phyloP scores from a whole-genome alignment of 1,139 yeast species.

The Diutina ranongensis region DNA sequence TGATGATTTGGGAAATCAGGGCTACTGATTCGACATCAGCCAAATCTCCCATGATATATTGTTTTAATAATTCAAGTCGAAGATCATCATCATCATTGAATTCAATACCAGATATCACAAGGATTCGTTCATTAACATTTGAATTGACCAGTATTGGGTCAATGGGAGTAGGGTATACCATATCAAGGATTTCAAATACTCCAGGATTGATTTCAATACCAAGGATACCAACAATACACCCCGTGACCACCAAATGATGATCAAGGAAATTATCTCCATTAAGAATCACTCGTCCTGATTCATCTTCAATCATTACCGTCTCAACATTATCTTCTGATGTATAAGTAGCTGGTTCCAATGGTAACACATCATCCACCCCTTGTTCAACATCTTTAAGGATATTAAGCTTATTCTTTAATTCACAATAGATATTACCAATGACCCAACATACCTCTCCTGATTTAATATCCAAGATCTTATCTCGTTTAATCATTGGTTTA shows the following conservation, averaged over 20 bases:
- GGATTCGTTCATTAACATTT: constrained; percentile 7
- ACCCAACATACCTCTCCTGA: constrained; percentile 73
- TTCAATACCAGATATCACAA: not conserved
- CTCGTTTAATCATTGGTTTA: constrained; percentile 24
- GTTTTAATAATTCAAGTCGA: constrained; percentile 51
- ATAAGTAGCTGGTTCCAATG: constrained; percentile 21
- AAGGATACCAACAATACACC: constrained; percentile 70
- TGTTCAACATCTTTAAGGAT: constrained; percentile 70
- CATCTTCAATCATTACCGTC: constrained; percentile 80
- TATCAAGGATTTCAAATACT: constrained; percentile 72
- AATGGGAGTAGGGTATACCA: constrained; percentile 49
- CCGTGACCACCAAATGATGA: constrained; percentile 60
- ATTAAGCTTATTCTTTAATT: constrained; percentile 75
- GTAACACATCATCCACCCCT: constrained; percentile 41
- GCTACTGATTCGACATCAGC: constrained; percentile 25
- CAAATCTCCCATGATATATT: constrained; percentile 62
- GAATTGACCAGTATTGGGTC: constrained; percentile 17
- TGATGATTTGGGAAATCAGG: constrained; percentile 41
- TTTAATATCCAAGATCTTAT: constrained; percentile 68
- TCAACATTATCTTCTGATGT: constrained; percentile 29
- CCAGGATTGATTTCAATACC: constrained; percentile 86
- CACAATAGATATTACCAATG: constrained; percentile 82
- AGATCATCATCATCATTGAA: constrained; percentile 27
- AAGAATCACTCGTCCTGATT: constrained; percentile 74
- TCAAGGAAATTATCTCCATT: constrained; percentile 48